A percentile compares a stretch with the other conserved stretches of the same genome.
Evolutionary conservation across 1,284 basidiomycete genomes (phyloP).

Genomic region (Cryptococcus sp.): DNA sequence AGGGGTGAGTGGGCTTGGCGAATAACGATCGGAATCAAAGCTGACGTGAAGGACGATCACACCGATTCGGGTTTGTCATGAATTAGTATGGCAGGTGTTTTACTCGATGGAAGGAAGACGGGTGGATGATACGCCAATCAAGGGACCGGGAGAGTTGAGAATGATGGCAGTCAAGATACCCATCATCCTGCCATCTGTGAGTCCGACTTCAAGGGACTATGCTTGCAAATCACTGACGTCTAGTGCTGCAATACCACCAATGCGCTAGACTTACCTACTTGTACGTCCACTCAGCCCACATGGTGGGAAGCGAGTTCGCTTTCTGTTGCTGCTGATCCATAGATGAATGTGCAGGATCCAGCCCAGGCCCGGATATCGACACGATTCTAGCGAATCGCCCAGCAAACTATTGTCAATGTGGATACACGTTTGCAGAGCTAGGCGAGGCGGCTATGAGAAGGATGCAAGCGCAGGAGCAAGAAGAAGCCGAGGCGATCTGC

Average conservation of each 20-base stretch:
- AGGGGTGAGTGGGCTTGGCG: constrained; percentile 44
- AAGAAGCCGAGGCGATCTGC: constrained; percentile 9
- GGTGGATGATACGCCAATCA: constrained; percentile 18
- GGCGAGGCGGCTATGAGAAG: constrained; percentile 28
- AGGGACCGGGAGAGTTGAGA: constrained; percentile 37
- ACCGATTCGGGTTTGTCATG: constrained; percentile 40
- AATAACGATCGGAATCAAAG: no score
- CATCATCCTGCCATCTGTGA: constrained; percentile 36
- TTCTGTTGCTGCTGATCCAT: no score
- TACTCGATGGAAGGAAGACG: constrained; percentile 39
- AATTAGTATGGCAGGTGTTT: constrained; percentile 40
- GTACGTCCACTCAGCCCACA: no score
- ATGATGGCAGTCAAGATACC: constrained; percentile 37
- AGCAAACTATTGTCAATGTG: constrained; percentile 30
- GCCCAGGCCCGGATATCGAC: constrained; percentile 16
- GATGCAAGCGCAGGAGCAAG: constrained; percentile 15
- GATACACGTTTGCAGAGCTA: constrained; percentile 30
- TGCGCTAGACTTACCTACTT: constrained; percentile 35
- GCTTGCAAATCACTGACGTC: background rate
- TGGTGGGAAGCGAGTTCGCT: no score
- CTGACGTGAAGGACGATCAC: constrained; percentile 35
- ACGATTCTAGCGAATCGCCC: constrained; percentile 14
- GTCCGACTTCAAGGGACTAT: constrained; percentile 5
- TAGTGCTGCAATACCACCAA: constrained; percentile 31
- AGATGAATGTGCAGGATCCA: constrained; percentile 1